These are phyloP conservation scores for Macrophomina phaseolina DNA, from an alignment of 2,329 filamentous ascomycete species.

Conservation along the genomic window DNA sequence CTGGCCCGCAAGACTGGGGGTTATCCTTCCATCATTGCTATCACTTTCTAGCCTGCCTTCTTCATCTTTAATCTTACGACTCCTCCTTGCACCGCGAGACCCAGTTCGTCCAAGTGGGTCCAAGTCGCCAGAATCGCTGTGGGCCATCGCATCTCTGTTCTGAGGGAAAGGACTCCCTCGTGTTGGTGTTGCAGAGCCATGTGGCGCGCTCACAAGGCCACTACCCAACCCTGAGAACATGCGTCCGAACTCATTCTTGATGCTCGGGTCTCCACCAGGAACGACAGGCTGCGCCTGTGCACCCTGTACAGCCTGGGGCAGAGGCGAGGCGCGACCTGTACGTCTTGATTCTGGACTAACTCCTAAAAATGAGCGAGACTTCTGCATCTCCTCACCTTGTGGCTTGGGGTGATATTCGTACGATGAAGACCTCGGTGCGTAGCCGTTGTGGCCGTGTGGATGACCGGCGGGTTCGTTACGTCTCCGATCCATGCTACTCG, in stretches of 20 bases:
- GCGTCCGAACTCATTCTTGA: constrained; percentile 92
- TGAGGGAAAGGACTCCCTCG: constrained; percentile 55
- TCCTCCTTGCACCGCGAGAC: constrained; percentile 45
- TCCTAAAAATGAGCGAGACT: constrained; percentile 72
- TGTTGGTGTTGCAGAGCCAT: constrained; percentile 61
- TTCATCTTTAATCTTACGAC: constrained; percentile 76
- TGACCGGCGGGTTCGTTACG: constrained; percentile 42
- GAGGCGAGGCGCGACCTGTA: constrained; percentile 81
- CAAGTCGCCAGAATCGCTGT: constrained; percentile 36
- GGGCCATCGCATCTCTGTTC: constrained; percentile 35
- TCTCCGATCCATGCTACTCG: constrained; percentile 41
- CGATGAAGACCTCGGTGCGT: constrained; percentile 35
- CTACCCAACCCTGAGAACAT: constrained; percentile 94
- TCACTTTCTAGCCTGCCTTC: constrained; percentile 70
- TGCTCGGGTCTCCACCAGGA: constrained; percentile 81
- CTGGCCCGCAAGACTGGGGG: constrained; percentile 61
- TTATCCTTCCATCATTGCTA: constrained; percentile 65
- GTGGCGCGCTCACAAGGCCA: constrained; percentile 64
- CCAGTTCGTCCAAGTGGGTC: constrained; percentile 40
- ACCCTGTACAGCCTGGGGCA: constrained; percentile 92
- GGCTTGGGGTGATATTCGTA: constrained; percentile 47
- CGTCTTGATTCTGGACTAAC: constrained; percentile 77
- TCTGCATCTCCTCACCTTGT: constrained; percentile 61
- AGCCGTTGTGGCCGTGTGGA: constrained; percentile 42
- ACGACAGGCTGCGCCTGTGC: constrained; percentile 81